Base-by-base conservation (phyloP, 805 yeast genomes). In the Wickerhamiella allomyrinae region DNA sequence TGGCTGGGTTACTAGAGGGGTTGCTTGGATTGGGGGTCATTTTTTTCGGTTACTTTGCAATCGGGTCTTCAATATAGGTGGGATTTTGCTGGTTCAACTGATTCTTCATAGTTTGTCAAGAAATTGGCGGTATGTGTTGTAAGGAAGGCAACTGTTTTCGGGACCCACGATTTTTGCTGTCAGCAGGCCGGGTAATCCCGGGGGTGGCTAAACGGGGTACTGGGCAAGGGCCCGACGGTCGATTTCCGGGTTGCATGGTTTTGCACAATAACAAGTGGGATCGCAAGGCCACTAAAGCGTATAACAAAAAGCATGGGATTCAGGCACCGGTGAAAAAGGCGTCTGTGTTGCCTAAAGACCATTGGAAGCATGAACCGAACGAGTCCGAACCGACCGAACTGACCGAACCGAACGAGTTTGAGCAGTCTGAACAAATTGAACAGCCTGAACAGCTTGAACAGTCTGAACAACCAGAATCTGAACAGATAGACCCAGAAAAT, bases 191-290 rank as follows among this genome's bases (percentile, higher is more conserved):
- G 22, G 22, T 19, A 20, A 33, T 5, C 13, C 7, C 9, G 7
- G 13, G n/a, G 13, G n/a, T 15, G 9, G n/a, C n/a, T 7, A 7
- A 7, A 7, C n/a, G n/a, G n/a, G n/a, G n/a, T n/a, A n/a, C n/a
- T n/a, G n/a, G n/a, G n/a, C n/a, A n/a, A n/a, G n/a, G n/a, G n/a
- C n/a, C n/a, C n/a, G n/a, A n/a, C n/a, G n/a, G n/a, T n/a, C n/a
- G n/a, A n/a, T n/a, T n/a, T n/a, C n/a, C n/a, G n/a, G n/a, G n/a
- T n/a, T n/a, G n/a, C n/a, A 71, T 71, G 76, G 76, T 71, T 7
- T 52, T 71, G 36, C 75, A 71, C 50, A 70, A 71, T 49, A 69
- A 62, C 41, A 71, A 71, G 53, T 71, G 76, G 76, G 72, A 71
- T 46, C 57, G 62, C 29, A 63, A 61, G 37, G 71, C 73, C 7